Conservation (phyloP, 2,329 filamentous ascomycete genomes). For the Thielaviopsis populi region DNA sequence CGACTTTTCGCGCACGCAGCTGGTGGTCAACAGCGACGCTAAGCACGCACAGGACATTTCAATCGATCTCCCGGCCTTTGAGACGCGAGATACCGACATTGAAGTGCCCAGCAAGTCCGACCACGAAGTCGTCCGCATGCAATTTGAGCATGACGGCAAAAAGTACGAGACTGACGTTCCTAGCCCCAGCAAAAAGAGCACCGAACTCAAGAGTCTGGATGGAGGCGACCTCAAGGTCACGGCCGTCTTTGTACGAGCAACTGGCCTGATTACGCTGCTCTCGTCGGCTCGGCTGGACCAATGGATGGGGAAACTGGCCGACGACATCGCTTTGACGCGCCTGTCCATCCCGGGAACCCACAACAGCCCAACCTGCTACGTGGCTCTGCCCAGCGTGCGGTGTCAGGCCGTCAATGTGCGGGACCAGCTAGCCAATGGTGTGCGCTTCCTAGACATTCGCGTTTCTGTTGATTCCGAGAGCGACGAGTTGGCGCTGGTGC, state of each 20-base stretch:
- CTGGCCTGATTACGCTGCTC: slow-evolving; percentile 43
- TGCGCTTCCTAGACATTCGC: slow-evolving; percentile 87
- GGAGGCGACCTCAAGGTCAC: slow-evolving; percentile 44
- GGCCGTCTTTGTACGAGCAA: slow-evolving; percentile 44
- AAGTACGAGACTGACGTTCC: slow-evolving; percentile 61
- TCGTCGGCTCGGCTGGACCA: slow-evolving; percentile 51
- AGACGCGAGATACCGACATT: slow-evolving; percentile 41
- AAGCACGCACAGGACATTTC: slow-evolving; percentile 48
- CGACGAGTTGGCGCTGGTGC: slow-evolving; percentile 66
- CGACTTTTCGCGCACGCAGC: slow-evolving; percentile 22
- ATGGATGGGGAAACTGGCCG: slow-evolving; percentile 70
- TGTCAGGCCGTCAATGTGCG: slow-evolving; percentile 70
- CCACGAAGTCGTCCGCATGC: slow-evolving; percentile 57
- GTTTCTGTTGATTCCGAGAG: slow-evolving; percentile 42
- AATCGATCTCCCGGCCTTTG: slow-evolving; percentile 53
- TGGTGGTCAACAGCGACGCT: slow-evolving; percentile 38
- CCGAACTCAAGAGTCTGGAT: slow-evolving; percentile 43
- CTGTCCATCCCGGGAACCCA: slow-evolving; percentile 91
- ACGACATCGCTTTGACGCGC: slow-evolving; percentile 58
- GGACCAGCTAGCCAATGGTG: slow-evolving; percentile 73
- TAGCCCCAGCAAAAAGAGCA: slow-evolving; percentile 43
- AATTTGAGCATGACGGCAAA: slow-evolving; percentile 42
- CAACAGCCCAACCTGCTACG: slow-evolving; percentile 76
- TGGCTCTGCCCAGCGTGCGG: slow-evolving; percentile 77
- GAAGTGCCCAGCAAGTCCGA: slow-evolving; percentile 44